Evolutionary conservation across 805 yeast species (phyloP).

Genomic region (Kregervanrija delftensis): DNA sequence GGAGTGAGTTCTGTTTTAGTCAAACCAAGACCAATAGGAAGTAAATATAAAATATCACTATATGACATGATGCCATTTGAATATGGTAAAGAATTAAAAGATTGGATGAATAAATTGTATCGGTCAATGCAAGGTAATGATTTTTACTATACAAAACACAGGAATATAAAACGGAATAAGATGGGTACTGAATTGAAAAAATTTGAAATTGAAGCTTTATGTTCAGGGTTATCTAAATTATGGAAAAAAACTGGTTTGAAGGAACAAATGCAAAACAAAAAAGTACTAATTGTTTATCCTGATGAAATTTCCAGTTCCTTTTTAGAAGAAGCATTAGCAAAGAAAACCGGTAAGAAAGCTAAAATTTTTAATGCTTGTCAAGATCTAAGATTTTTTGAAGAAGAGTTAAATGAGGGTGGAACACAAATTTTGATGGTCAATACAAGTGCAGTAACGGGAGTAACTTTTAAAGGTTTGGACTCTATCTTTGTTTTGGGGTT

Average conservation of each 20-base stretch:
- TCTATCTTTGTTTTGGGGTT: slow-evolving; percentile 25
- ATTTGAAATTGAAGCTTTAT: slow-evolving; percentile 19
- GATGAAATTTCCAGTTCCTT: slow-evolving; percentile 19
- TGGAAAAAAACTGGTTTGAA: slow-evolving; percentile 9
- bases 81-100: slow-evolving; percentile 15
- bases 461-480: slow-evolving; percentile 21
- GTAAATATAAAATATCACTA: slow-evolving; percentile 15
- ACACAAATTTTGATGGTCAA: slow-evolving; percentile 20
- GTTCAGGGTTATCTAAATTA: slow-evolving; percentile 21
- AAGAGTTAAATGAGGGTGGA: slow-evolving; percentile 1
- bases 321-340: slow-evolving; percentile 6
- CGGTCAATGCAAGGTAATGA: slow-evolving; percentile 18
- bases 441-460: slow-evolving; percentile 20
- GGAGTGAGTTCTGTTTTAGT: slow-evolving; percentile 20
- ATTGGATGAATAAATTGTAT: slow-evolving; percentile 18
- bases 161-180: slow-evolving; percentile 17
- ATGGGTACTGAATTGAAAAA: slow-evolving; percentile 14
- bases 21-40: slow-evolving; percentile 12
- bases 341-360: slow-evolving; percentile 9
- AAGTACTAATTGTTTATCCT: slow-evolving; percentile 21
- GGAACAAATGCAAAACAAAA: slow-evolving; percentile 4
- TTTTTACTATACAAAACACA: slow-evolving; percentile 13
- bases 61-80: slow-evolving; percentile 21
- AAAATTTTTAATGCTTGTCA: slow-evolving; percentile 10
- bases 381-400: slow-evolving; percentile 13